A percentile compares a stretch with the other conserved stretches of the same genome.
Evolutionary conservation across 2,329 filamentous ascomycete genomes (phyloP).

Genomic region (Verticillium zaregamsianum): DNA sequence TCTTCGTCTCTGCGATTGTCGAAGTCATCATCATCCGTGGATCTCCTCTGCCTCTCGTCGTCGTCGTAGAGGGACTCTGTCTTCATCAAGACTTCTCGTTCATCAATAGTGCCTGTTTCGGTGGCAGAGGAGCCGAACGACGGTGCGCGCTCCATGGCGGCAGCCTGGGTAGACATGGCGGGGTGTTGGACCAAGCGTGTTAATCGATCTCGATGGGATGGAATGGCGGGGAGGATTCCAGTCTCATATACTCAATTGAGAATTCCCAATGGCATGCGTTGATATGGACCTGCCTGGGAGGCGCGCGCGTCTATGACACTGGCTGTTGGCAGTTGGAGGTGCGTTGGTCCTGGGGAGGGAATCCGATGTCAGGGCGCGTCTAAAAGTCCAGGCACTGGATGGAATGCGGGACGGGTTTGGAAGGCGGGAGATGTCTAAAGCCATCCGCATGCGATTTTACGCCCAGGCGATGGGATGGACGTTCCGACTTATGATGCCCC

Average conservation of each 20-base stretch:
- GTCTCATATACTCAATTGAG: neutral
- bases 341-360: neutral
- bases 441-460: neutral
- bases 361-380: neutral
- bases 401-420: neutral
- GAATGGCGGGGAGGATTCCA: neutral
- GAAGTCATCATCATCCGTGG: slow-evolving; percentile 16
- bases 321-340: neutral
- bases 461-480: neutral
- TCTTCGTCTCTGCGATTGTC: slow-evolving; percentile 10
- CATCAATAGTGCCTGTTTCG: slow-evolving; percentile 24
- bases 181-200: neutral
- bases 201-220: neutral
- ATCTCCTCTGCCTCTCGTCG: slow-evolving; percentile 16
- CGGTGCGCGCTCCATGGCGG: slow-evolving; percentile 10
- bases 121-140: slow-evolving; percentile 31
- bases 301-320: neutral
- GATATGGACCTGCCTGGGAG: neutral
- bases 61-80: slow-evolving; percentile 26
- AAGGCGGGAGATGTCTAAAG: neutral
- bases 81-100: slow-evolving; percentile 25
- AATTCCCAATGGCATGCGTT: neutral
- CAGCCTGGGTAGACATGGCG: neutral
- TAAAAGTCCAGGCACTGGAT: neutral
- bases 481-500: neutral